phyloP scores from a whole-genome alignment of 2,329 filamentous ascomycete species.

The Tolypocladium inflatum region DNA sequence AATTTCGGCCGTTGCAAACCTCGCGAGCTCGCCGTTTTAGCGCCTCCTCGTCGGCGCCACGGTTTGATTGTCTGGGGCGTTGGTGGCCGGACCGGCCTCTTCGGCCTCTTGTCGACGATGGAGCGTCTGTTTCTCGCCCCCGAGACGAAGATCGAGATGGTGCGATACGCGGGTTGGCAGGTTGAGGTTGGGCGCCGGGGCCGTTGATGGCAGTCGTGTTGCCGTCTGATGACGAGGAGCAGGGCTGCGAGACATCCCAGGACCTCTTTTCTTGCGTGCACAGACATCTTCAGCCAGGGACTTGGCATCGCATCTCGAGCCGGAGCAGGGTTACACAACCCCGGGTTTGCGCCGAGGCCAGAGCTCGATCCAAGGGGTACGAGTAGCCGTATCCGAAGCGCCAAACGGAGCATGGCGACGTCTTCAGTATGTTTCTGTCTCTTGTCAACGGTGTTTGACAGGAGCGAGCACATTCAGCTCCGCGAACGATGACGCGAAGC shows the following conservation, averaged over 20 bases:
- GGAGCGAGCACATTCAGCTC: not conserved
- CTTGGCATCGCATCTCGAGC: not conserved
- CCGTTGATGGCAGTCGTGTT: not conserved
- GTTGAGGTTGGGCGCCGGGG: too few species aligned
- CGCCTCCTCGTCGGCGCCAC: slow-evolving; percentile 1
- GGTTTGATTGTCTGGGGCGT: not conserved
- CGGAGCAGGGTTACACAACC: not conserved
- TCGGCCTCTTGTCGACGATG: not conserved
- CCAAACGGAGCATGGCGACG: not conserved
- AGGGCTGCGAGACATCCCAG: not conserved
- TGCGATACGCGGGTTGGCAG: too few species aligned
- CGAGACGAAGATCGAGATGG: too few species aligned
- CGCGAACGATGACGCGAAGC: not conserved
- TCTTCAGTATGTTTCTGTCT: not conserved
- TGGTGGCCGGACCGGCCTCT: not conserved
- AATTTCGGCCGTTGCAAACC: slow-evolving; percentile 6
- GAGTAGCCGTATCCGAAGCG: too few species aligned
- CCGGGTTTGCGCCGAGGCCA: not conserved
- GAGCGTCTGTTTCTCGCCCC: too few species aligned
- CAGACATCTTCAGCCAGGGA: too few species aligned
- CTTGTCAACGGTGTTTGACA: not conserved
- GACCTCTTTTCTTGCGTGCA: too few species aligned
- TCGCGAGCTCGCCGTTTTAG: not conserved
- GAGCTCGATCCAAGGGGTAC: too few species aligned
- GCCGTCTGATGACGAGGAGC: not conserved